Evolutionary conservation across 768 basidiomycete species (phyloP).

Genomic region (Boletus subcaerulescens): DNA sequence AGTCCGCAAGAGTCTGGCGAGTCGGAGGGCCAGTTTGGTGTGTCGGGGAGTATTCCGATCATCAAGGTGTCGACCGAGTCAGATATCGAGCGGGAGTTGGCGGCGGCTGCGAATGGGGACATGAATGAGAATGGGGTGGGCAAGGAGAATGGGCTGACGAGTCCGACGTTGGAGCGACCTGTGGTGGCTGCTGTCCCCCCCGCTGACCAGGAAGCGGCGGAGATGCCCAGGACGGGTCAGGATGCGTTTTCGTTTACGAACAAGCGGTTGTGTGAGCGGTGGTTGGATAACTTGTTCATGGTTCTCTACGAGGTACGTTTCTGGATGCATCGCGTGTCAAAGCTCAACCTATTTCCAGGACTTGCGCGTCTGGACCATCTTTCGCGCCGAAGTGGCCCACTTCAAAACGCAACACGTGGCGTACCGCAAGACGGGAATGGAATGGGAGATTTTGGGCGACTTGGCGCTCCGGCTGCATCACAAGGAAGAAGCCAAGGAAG

Average conservation of each 20-base stretch:
- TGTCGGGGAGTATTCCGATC: slow-evolving; percentile 47
- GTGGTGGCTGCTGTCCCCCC: slow-evolving; percentile 39
- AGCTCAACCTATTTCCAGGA: slow-evolving; percentile 46
- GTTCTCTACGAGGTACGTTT: slow-evolving; percentile 85
- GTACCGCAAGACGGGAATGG: slow-evolving; percentile 92
- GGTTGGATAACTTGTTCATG: slow-evolving; percentile 99
- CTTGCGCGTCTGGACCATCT: slow-evolving; percentile 97
- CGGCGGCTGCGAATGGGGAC: slow-evolving; percentile 29
- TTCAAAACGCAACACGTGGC: slow-evolving; percentile 99
- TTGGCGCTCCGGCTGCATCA: slow-evolving; percentile 91
- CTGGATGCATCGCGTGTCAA: not conserved
- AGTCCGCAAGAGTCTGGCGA: too few species aligned
- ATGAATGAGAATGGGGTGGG: not conserved
- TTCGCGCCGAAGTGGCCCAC: slow-evolving; percentile 96
- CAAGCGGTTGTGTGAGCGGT: slow-evolving; percentile 94
- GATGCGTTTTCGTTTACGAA: slow-evolving; percentile 91
- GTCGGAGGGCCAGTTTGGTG: slow-evolving; percentile 4
- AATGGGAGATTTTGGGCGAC: slow-evolving; percentile 99
- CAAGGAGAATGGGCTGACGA: slow-evolving; percentile 27
- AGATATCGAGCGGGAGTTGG: slow-evolving; percentile 46
- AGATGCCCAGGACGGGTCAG: slow-evolving; percentile 31
- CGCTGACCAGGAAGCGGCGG: slow-evolving; percentile 24
- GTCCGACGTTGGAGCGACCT: slow-evolving; percentile 40
- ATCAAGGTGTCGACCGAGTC: slow-evolving; percentile 78
- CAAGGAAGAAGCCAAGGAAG: slow-evolving; percentile 98